Conservation (phyloP, 169 alveolate genomes). For the Plasmodium coatneyi region DNA sequence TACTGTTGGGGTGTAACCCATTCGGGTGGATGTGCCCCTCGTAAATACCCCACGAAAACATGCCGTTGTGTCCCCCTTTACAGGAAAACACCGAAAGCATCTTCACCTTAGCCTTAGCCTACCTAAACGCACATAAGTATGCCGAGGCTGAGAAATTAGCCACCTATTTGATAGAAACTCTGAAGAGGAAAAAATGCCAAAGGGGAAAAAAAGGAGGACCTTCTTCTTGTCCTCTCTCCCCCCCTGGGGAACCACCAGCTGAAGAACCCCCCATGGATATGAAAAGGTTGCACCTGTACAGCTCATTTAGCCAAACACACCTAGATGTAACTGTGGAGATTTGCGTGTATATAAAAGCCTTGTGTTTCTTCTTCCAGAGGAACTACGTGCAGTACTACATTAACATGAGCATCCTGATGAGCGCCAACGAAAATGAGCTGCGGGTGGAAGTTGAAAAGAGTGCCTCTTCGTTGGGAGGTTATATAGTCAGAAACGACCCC, state of each 20-base stretch:
- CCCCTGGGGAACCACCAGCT: not conserved
- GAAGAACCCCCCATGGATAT: constrained; percentile 15
- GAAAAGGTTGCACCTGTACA: constrained; percentile 22
- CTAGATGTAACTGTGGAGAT: constrained; percentile 25
- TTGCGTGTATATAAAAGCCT: constrained; percentile 50
- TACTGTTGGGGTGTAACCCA: not conserved
- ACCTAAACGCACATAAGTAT: constrained; percentile 39
- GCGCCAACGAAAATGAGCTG: constrained; percentile 17
- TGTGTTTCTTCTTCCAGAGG: constrained; percentile 47
- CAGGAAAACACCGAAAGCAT: constrained; percentile 58
- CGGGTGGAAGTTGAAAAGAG: constrained; percentile 14
- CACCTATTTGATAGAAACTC: constrained; percentile 11
- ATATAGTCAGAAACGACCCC: not conserved
- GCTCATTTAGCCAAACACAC: constrained; percentile 19
- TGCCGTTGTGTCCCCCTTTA: not conserved
- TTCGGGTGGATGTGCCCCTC: not conserved
- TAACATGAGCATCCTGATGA: constrained; percentile 57
- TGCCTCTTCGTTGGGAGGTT: not conserved
- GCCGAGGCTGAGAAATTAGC: constrained; percentile 13
- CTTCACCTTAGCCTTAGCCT: constrained; percentile 24
- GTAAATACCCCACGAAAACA: not conserved
- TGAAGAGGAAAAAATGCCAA: constrained; percentile 13
- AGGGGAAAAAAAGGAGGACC: not conserved
- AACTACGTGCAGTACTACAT: constrained; percentile 46
- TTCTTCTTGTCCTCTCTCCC: not conserved